Percentiles rank a stretch among this genome's conserved stretches.
Conservation (phyloP, 2,329 filamentous ascomycete species). For the Cercospora janseana region DNA sequence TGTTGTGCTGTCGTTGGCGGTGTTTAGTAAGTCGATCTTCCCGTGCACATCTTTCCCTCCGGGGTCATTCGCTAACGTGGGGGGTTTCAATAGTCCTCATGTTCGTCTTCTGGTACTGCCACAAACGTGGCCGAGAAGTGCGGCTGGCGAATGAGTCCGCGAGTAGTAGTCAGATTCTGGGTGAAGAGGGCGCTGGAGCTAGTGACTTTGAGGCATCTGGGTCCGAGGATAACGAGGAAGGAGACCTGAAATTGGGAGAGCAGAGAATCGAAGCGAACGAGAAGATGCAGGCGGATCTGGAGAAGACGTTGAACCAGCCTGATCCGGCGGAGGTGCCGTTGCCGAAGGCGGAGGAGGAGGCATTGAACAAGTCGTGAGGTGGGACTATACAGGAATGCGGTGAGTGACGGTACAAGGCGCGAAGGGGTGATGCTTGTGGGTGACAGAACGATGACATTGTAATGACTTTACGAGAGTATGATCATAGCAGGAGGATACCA, state of each 20-base stretch:
- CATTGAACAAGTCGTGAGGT: too few species aligned
- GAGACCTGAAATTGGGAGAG: too few species aligned
- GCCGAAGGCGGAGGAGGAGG: slow-evolving; percentile 16
- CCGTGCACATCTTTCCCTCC: background rate
- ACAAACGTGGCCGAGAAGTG: slow-evolving; percentile 87
- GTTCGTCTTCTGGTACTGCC: slow-evolving; percentile 96
- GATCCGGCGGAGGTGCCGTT: slow-evolving; percentile 29
- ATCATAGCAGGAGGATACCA: too few species aligned
- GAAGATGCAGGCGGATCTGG: slow-evolving; percentile 15
- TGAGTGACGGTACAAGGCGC: too few species aligned
- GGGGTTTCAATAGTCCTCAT: slow-evolving; percentile 63
- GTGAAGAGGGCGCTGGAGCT: slow-evolving; percentile 25
- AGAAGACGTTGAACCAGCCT: slow-evolving; percentile 29
- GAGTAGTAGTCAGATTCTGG: slow-evolving; percentile 12
- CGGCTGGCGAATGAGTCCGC: slow-evolving; percentile 56
- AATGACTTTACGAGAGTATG: too few species aligned
- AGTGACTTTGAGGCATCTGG: slow-evolving; percentile 24
- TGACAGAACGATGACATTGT: too few species aligned
- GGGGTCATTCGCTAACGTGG: slow-evolving; percentile 29
- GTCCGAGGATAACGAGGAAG: slow-evolving; percentile 22
- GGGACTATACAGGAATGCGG: background rate
- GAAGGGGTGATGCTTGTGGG: too few species aligned
- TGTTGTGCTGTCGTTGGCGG: slow-evolving; percentile 80
- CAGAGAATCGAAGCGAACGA: too few species aligned
- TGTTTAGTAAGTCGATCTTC: slow-evolving; percentile 69